Base-by-base conservation (phyloP, 1,139 yeast species). In the Kluyveromyces sp. region DNA sequence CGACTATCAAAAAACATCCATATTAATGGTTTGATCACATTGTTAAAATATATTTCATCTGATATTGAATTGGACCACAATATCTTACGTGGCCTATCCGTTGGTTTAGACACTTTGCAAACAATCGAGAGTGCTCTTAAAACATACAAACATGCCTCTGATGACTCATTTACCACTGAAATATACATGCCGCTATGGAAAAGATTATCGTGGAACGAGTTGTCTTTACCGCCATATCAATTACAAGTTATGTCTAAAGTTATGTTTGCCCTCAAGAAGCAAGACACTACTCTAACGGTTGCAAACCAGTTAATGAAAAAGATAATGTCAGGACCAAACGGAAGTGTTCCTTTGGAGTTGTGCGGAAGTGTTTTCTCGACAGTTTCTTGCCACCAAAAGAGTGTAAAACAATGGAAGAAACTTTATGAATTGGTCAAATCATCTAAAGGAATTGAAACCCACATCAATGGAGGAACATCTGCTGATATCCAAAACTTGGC, bases 321-420 rank as follows among this genome's bases (percentile, higher is more conserved):
- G 40, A 51, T 78, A 30, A 60, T 69, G 38, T 75, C 80, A 27
- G 82, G 82, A 3, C 75, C 78, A 30, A 63, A 69, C 34, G 59
- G 69, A 31, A 61, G 73, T 0, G 67, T 79, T 7, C 85, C 87
- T 2, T 66, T 65, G 45, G 77, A 74, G 51, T 50, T 81, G 21
- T 55, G 74, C 4, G 58, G 60, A 2, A 62, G 73, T 7, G 55
- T 67, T 2, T 64, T 72, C 31, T 62, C 68, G 4, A 61, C 66
- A 31, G 55, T 61, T 34, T 61, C 68, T 36, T 68, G 60, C 42
- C 56, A 63, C 42, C 59, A 66, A 27, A 70, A 72, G 4, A 66
- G 61, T 31, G 66, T 70, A 46, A 74, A 77, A 51, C 79, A 76
- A 37, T 81, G 79, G 69, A 81, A 81, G 59, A 79, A 75, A 53